Percentiles rank a stretch among this genome's conserved stretches.
Evolutionary conservation across 2,329 filamentous ascomycete genomes (phyloP).

Genomic region (Talaromyces sp.): DNA sequence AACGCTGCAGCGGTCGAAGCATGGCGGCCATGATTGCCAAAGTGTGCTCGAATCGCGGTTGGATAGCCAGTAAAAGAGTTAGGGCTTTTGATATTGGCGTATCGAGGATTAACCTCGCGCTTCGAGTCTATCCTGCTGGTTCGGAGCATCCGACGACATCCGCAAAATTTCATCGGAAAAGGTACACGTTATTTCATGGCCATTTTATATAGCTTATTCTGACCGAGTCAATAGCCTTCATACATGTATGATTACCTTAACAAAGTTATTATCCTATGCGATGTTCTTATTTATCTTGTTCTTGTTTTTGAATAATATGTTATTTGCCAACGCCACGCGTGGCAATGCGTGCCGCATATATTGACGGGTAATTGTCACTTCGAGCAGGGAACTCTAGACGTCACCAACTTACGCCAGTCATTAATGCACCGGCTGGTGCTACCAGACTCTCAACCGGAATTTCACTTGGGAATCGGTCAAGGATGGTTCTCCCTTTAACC

Average conservation of each 20-base stretch:
- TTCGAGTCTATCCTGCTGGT: neutral
- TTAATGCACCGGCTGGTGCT: neutral
- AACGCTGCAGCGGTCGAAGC: neutral
- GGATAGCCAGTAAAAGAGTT: neutral
- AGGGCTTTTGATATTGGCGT: neutral
- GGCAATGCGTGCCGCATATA: neutral
- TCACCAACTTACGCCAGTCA: neutral
- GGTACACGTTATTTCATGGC: neutral
- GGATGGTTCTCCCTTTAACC: neutral
- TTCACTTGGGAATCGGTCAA: neutral
- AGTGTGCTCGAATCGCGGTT: neutral
- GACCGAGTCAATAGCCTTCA: neutral
- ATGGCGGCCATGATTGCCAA: neutral
- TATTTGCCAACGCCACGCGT: neutral
- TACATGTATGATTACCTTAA: neutral
- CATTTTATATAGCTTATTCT: neutral
- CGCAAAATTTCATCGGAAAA: neutral
- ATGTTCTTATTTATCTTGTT: neutral
- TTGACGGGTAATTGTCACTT: neutral
- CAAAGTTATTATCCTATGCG: neutral
- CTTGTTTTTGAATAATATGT: neutral
- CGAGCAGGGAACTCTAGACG: neutral
- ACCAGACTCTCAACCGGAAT: neutral
- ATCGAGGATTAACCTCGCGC: neutral
- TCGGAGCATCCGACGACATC: neutral